Evolutionary conservation across 2,329 filamentous ascomycete genomes (phyloP).

Genomic region (Penicillium sp.): DNA sequence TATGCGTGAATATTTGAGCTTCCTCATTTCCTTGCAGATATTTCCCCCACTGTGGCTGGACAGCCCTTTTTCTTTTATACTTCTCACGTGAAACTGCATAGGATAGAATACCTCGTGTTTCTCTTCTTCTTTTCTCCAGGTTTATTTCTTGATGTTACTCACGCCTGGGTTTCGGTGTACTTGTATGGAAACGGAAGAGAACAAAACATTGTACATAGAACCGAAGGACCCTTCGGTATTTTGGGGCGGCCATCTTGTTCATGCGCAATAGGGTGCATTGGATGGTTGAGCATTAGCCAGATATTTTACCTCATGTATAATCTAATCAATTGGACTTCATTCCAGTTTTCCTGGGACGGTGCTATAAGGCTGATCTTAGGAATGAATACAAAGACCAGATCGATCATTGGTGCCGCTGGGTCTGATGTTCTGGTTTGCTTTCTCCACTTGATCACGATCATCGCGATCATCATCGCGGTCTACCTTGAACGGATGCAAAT

Average conservation of each 20-base stretch:
- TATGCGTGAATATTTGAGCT: neutral
- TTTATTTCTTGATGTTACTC: neutral
- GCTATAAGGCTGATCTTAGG: no score
- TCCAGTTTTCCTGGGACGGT: no score
- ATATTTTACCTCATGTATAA: neutral
- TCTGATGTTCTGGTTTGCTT: neutral
- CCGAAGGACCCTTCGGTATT: neutral
- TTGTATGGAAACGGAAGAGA: conserved; percentile 1
- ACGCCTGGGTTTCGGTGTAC: neutral
- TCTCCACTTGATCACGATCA: neutral
- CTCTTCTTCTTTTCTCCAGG: neutral
- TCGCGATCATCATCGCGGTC: neutral
- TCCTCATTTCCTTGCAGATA: neutral
- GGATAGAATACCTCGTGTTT: neutral
- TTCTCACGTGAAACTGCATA: neutral
- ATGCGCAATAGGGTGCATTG: neutral
- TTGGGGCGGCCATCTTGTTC: neutral
- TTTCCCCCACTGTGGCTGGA: neutral
- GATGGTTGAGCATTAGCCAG: neutral
- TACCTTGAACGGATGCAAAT: neutral
- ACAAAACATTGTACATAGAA: conserved; percentile 4
- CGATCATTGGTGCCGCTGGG: neutral
- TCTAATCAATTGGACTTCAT: neutral
- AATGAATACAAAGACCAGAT: neutral
- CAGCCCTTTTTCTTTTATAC: neutral